phyloP scores from a whole-genome alignment of 139 green algal species.

The Chlorella sp. region DNA sequence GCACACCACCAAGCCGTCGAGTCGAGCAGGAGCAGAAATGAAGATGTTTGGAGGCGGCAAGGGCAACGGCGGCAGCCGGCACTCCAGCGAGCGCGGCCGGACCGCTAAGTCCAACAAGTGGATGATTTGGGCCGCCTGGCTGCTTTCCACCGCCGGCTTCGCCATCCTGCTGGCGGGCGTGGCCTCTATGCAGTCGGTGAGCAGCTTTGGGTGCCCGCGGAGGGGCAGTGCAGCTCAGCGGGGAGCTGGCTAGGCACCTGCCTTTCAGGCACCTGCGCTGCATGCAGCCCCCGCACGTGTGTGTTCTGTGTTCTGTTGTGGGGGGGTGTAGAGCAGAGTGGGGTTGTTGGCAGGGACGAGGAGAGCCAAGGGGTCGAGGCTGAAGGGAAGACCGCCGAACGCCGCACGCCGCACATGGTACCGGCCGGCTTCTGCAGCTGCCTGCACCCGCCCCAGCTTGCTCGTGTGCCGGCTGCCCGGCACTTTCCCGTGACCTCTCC shows the following conservation, averaged over 20 bases:
- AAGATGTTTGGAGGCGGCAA: background rate
- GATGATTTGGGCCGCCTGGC: slow-evolving; percentile 8
- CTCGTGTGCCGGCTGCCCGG: too few relatives aligned
- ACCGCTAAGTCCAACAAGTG: background rate
- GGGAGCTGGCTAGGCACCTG: background rate
- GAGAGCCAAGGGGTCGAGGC: too few relatives aligned
- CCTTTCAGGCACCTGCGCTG: background rate
- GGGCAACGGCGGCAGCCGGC: background rate
- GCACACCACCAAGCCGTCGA: background rate
- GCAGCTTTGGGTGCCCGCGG: background rate
- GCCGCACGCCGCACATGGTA: too few relatives aligned
- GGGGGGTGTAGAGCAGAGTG: background rate
- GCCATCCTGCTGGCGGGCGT: slow-evolving; percentile 49
- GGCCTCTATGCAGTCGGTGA: slow-evolving; percentile 31
- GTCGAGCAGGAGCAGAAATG: background rate
- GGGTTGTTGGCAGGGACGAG: too few relatives aligned
- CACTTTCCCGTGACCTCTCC: too few relatives aligned
- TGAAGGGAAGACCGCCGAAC: too few relatives aligned
- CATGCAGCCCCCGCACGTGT: background rate
- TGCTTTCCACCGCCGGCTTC: slow-evolving; percentile 38
- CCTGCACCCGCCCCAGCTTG: too few relatives aligned
- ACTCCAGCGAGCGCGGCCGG: background rate
- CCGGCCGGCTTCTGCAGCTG: too few relatives aligned
- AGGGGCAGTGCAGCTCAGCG: too few relatives aligned
- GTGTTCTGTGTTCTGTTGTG: background rate